Conservation (phyloP, 164 flowering plant genomes). For the Vitis vinifera region ASM3070453v1 NC_081817.1:28482501-28483000, state of each 20-base stretch:
- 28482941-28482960: too few relatives aligned
- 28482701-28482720: slow-evolving; percentile 85
- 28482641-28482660: neutral
- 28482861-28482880: neutral
- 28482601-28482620: neutral
- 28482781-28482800: neutral
- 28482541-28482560: too few relatives aligned
- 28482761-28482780: neutral
- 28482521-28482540: too few relatives aligned
- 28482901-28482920: neutral
- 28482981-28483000: neutral
- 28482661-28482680: neutral
- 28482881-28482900: neutral
- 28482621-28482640: neutral
- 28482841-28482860: neutral
- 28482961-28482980: neutral
- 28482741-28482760: slow-evolving; percentile 1
- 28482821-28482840: neutral
- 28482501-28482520: too few relatives aligned
- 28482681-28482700: slow-evolving; percentile 74
- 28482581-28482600: too few relatives aligned
- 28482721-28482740: slow-evolving; percentile 72
- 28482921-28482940: neutral
- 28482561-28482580: too few relatives aligned
- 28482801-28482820: neutral